These are phyloP conservation scores for Nitzschia palea DNA, from an alignment of 108 stramenopile species.

Conservation along the genomic window DNA sequence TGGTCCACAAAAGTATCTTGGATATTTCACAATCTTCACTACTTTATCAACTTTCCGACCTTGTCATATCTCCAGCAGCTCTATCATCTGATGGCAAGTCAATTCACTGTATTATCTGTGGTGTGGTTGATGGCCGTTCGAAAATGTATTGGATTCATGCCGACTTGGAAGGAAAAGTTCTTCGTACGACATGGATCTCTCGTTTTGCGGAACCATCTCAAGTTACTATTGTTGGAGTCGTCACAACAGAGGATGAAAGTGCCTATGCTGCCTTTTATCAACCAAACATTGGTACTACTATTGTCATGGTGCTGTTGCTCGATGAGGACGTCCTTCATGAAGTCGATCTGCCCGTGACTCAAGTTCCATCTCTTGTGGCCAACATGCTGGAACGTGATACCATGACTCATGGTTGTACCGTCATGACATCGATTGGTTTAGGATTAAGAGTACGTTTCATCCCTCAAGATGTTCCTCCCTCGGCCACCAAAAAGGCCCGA, in stretches of 20 bases:
- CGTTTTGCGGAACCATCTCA: conserved; percentile 29
- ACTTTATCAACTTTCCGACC: not conserved
- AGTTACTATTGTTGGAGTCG: conserved; percentile 25
- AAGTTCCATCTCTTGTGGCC: conserved; percentile 31
- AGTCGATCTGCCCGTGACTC: conserved; percentile 33
- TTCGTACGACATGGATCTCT: conserved; percentile 36
- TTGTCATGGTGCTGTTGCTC: conserved; percentile 32
- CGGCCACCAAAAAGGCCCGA: not conserved
- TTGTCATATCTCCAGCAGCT: conserved; percentile 8
- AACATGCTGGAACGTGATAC: conserved; percentile 35
- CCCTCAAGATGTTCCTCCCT: conserved; percentile 3
- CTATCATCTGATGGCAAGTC: conserved; percentile 1
- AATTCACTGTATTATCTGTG: conserved; percentile 28
- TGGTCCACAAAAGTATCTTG: not conserved
- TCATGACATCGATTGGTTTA: conserved; percentile 29
- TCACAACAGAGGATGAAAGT: conserved; percentile 15
- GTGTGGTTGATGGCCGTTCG: conserved; percentile 3
- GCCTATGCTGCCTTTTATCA: conserved; percentile 38
- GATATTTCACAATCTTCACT: not conserved
- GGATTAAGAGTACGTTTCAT: conserved; percentile 28
- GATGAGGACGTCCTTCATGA: conserved; percentile 36
- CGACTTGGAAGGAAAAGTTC: conserved; percentile 6
- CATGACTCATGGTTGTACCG: conserved; percentile 38
- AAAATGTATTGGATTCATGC: conserved; percentile 32
- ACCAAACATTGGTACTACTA: conserved; percentile 5